A percentile compares a stretch with the other conserved stretches of the same genome.
These are phyloP conservation scores for Pterocarpus santalinus DNA, from an alignment of 306 rosid genomes.

Conservation along the genomic window DNA sequence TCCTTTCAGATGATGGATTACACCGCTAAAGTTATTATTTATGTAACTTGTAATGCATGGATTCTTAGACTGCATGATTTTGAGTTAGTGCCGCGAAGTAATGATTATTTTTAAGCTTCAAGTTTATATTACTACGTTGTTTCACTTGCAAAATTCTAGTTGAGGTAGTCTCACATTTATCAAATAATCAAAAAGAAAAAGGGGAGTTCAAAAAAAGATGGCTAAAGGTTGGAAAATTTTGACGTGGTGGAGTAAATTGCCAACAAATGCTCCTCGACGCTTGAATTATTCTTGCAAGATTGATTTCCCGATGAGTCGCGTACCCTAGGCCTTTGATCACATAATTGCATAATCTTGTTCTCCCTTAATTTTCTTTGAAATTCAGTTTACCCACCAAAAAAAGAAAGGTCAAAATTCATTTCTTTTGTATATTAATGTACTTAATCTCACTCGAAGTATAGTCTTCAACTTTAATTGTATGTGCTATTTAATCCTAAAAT, in stretches of 20 bases:
- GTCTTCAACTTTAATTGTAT: no score
- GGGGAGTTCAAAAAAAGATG: background rate
- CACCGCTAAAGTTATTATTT: background rate
- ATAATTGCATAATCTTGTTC: no score
- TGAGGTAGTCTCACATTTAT: background rate
- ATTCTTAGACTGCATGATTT: constrained; percentile 1
- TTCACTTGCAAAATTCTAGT: background rate
- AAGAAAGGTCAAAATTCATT: no score
- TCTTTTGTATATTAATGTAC: no score
- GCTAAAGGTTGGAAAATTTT: background rate
- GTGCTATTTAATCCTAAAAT: no score
- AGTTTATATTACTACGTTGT: background rate
- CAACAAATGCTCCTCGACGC: background rate
- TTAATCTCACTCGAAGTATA: no score
- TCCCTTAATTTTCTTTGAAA: no score
- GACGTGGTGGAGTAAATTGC: background rate
- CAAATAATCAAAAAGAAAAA: background rate
- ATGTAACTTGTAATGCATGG: constrained; percentile 12
- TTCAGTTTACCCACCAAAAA: no score
- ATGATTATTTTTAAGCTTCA: background rate
- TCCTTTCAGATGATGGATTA: background rate
- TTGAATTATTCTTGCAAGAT: no score
- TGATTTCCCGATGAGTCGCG: no score
- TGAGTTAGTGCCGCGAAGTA: background rate
- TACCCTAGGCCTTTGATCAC: no score